Evolutionary conservation across 2,329 filamentous ascomycete species (phyloP).

Genomic region (Sporothrix pseudoabietina): DNA sequence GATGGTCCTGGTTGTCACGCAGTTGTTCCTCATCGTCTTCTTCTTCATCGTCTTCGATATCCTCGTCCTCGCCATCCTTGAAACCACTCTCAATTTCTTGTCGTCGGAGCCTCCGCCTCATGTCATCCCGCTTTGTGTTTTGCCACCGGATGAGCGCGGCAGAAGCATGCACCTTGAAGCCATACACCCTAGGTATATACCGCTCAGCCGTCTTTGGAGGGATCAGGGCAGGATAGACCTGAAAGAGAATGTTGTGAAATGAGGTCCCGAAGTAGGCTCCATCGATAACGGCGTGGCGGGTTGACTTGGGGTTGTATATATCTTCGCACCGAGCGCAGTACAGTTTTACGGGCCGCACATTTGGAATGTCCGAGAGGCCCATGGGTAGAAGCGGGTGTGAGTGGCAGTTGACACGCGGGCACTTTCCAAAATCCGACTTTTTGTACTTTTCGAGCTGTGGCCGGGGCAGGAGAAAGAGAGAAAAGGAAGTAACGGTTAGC

Average conservation of each 20-base stretch:
- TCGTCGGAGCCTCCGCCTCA: constrained; percentile 73
- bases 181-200: constrained; percentile 86
- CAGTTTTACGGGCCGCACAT: constrained; percentile 88
- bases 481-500: neutral
- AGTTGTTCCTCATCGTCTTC: constrained; percentile 48
- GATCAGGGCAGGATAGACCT: constrained; percentile 90
- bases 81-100: constrained; percentile 79
- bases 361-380: constrained; percentile 87
- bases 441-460: constrained; percentile 95
- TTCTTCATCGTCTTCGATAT: constrained; percentile 62
- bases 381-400: constrained; percentile 91
- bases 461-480: neutral
- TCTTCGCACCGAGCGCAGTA: constrained; percentile 98
- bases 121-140: constrained; percentile 74
- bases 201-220: constrained; percentile 82
- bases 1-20: constrained; percentile 22
- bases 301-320: constrained; percentile 98
- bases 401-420: constrained; percentile 92
- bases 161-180: constrained; percentile 90
- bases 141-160: constrained; percentile 93
- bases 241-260: constrained; percentile 99
- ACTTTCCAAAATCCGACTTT: constrained; percentile 96
- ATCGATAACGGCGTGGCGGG: constrained; percentile 90
- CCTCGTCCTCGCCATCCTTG: constrained; percentile 65
- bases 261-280: constrained; percentile 97